Conservation (phyloP, 2,329 filamentous ascomycete genomes). For the Gyromitra esculenta region DNA sequence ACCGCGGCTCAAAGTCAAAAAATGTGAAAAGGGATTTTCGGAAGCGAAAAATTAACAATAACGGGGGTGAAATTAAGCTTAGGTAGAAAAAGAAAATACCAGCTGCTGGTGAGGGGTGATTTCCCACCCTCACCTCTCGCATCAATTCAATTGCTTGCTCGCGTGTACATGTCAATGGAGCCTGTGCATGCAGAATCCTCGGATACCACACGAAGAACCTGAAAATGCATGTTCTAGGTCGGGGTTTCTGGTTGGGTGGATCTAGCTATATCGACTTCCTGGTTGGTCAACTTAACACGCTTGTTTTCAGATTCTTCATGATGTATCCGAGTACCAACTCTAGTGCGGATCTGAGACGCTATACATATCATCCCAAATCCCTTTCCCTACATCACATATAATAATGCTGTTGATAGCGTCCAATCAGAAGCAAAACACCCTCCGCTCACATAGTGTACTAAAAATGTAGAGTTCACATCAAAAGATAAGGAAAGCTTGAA, state of each 20-base stretch:
- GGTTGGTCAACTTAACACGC: too few relatives aligned
- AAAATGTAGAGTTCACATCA: constrained; percentile 17
- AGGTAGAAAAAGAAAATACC: constrained; percentile 23
- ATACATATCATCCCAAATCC: constrained; percentile 15
- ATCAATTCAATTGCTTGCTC: constrained; percentile 25
- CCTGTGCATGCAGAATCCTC: constrained; percentile 40
- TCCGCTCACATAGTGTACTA: constrained; percentile 23
- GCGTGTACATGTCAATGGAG: constrained; percentile 44
- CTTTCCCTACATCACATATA: constrained; percentile 12
- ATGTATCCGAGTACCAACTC: background rate
- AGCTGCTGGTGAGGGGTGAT: constrained; percentile 46
- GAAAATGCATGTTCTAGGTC: too few relatives aligned
- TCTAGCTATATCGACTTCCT: too few relatives aligned
- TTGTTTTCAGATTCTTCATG: too few relatives aligned
- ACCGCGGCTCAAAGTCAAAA: background rate
- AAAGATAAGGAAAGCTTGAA: background rate
- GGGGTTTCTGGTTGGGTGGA: too few relatives aligned
- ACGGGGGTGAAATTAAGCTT: constrained; percentile 1
- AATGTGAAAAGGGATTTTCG: background rate
- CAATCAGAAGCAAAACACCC: constrained; percentile 25
- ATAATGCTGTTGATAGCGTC: constrained; percentile 2
- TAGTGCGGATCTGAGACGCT: constrained; percentile 47
- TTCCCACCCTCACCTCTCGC: constrained; percentile 37
- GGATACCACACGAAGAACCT: too few relatives aligned
- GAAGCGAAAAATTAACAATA: constrained; percentile 10